Conservation (phyloP, 192 early-diverging fungal genomes). For the Coemansia sp. region DNA sequence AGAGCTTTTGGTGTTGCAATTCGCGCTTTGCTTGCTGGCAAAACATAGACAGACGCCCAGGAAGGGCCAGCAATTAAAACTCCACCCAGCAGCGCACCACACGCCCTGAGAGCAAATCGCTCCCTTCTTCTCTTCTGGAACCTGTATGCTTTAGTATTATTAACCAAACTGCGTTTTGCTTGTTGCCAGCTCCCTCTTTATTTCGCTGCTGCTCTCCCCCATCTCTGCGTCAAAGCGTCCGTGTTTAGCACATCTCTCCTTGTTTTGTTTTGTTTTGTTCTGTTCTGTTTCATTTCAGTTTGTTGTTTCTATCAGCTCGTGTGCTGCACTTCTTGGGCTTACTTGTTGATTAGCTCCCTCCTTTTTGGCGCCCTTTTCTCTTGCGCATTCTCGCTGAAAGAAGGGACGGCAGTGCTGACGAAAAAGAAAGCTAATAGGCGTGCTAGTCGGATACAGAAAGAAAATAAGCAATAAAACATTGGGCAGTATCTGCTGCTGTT, state of each 20-base stretch:
- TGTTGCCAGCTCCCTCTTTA: background rate
- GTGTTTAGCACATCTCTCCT: background rate
- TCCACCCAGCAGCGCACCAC: background rate
- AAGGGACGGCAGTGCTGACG: background rate
- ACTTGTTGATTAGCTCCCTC: background rate
- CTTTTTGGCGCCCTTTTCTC: background rate
- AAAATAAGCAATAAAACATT: background rate
- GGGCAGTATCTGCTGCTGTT: background rate
- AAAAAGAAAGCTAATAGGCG: background rate
- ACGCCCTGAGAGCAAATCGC: background rate
- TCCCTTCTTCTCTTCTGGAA: conserved; percentile 6
- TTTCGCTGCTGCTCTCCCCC: background rate
- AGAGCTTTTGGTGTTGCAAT: background rate
- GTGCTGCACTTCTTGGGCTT: background rate
- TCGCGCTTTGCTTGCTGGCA: background rate
- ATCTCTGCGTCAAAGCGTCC: background rate
- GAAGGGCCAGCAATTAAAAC: background rate
- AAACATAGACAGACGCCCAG: background rate
- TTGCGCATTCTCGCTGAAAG: background rate
- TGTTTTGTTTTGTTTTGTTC: background rate
- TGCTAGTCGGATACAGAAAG: conserved; percentile 7
- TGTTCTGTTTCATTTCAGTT: background rate
- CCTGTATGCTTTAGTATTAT: background rate
- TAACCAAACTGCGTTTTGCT: background rate
- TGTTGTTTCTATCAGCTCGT: background rate